Conservation (phyloP, 352 stramenopile genomes). For the Phytophthora idaei region DNA sequence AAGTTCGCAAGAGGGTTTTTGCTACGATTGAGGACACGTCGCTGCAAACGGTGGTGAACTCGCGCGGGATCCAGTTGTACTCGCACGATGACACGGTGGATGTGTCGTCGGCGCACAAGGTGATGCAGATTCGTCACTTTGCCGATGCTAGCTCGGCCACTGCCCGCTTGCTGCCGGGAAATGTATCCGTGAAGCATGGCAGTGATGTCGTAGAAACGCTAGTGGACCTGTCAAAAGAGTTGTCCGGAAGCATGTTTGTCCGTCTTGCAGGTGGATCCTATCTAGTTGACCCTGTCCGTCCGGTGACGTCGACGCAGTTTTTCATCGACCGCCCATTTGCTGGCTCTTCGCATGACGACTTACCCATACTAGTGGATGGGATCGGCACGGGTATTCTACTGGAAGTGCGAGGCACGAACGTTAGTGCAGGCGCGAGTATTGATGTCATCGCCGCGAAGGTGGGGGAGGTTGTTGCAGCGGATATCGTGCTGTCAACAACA, state of each 20-base stretch:
- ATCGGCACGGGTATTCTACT: constrained; percentile 54
- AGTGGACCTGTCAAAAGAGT: constrained; percentile 41
- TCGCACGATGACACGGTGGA: constrained; percentile 55
- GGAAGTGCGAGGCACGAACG: constrained; percentile 28
- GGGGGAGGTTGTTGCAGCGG: constrained; percentile 26
- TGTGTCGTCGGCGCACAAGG: constrained; percentile 36
- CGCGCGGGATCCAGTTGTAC: constrained; percentile 49
- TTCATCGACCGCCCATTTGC: constrained; percentile 56
- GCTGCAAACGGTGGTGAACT: constrained; percentile 52
- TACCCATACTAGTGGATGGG: constrained; percentile 59
- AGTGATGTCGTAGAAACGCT: constrained; percentile 54
- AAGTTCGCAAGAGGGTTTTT: constrained; percentile 51
- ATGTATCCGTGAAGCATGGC: constrained; percentile 51
- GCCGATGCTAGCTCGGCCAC: constrained; percentile 45
- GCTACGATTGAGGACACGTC: constrained; percentile 51
- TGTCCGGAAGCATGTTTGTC: constrained; percentile 50
- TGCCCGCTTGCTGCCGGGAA: constrained; percentile 42
- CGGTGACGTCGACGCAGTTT: constrained; percentile 40
- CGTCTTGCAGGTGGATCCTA: constrained; percentile 56
- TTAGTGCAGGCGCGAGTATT: constrained; percentile 39
- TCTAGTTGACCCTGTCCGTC: constrained; percentile 46
- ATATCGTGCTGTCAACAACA: constrained; percentile 49
- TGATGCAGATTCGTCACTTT: constrained; percentile 59
- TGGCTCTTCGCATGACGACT: constrained; percentile 50
- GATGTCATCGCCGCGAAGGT: constrained; percentile 37